Evolutionary conservation across 169 alveolate species (phyloP).

Genomic region (Cryptosporidium canis): DNA sequence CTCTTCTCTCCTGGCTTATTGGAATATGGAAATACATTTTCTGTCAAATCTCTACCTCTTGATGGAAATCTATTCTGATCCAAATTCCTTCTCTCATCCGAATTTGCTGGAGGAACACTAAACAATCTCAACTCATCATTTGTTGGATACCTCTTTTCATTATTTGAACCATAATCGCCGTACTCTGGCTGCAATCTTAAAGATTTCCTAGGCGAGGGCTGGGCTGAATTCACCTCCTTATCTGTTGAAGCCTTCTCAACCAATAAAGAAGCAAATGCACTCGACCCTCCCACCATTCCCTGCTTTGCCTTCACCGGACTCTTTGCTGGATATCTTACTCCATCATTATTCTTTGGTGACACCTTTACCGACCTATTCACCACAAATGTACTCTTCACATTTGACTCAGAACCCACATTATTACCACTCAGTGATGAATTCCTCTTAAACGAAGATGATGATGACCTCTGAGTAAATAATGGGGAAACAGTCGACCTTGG

Average conservation of each 20-base stretch:
- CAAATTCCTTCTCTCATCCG: slow-evolving; percentile 12
- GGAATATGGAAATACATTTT: slow-evolving; percentile 17
- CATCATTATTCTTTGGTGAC: slow-evolving; percentile 16
- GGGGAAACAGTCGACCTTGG: slow-evolving; percentile 19
- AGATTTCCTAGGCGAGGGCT: slow-evolving; percentile 65
- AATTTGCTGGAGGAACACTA: slow-evolving; percentile 47
- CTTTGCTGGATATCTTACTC: neutral
- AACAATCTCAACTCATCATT: slow-evolving; percentile 61
- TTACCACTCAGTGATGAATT: neutral
- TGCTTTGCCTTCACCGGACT: neutral
- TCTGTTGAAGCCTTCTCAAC: slow-evolving; percentile 35
- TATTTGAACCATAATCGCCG: neutral
- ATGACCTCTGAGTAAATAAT: neutral
- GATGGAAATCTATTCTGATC: slow-evolving; percentile 24
- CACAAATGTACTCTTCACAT: neutral
- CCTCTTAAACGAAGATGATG: neutral
- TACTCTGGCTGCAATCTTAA: slow-evolving; percentile 53
- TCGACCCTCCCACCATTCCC: neutral
- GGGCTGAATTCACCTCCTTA: slow-evolving; percentile 59
- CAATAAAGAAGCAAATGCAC: neutral
- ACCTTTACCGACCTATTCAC: neutral
- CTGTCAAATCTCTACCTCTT: slow-evolving; percentile 42
- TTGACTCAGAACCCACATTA: neutral
- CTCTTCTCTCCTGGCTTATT: slow-evolving; percentile 51
- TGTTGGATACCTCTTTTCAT: slow-evolving; percentile 37